phyloP scores from a whole-genome alignment of 345 rosid genomes.

The Salix purpurea region DNA sequence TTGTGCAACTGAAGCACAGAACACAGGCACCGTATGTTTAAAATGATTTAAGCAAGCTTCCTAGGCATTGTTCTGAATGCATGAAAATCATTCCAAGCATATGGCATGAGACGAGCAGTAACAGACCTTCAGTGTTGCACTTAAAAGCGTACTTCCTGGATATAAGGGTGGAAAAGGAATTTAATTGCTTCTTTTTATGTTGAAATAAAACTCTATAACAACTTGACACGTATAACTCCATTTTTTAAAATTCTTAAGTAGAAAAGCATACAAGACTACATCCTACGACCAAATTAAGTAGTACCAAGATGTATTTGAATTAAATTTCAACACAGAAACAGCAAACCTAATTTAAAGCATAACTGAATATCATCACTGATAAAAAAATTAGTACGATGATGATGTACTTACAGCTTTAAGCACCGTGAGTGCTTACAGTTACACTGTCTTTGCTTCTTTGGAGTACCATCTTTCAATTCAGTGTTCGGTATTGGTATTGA shows the following conservation, averaged over 20 bases:
- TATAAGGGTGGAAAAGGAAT: background rate
- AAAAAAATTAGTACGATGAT: background rate
- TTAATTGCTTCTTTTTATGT: background rate
- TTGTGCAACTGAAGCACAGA: background rate
- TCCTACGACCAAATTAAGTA: background rate
- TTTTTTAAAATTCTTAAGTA: background rate
- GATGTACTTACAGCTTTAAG: constrained; percentile 79
- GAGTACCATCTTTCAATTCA: constrained; percentile 83
- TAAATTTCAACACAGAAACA: background rate
- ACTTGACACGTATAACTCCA: background rate
- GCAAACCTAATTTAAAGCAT: background rate
- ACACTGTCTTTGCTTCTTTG: constrained; percentile 93
- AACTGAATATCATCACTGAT: background rate
- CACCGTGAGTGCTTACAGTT: constrained; percentile 97
- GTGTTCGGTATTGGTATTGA: constrained; percentile 54
- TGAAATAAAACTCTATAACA: background rate
- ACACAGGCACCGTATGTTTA: background rate
- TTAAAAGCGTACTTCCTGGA: background rate
- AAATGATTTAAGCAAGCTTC: background rate
- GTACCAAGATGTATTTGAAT: background rate
- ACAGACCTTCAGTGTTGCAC: constrained; percentile 6
- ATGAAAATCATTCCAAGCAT: background rate
- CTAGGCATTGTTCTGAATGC: background rate
- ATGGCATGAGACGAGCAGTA: background rate
- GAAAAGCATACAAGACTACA: constrained; percentile 3